Percentiles rank a stretch among this genome's conserved stretches.
Conservation (phyloP, 139 green algal genomes). For the Auxenochlorella pyrenoidosa region DNA sequence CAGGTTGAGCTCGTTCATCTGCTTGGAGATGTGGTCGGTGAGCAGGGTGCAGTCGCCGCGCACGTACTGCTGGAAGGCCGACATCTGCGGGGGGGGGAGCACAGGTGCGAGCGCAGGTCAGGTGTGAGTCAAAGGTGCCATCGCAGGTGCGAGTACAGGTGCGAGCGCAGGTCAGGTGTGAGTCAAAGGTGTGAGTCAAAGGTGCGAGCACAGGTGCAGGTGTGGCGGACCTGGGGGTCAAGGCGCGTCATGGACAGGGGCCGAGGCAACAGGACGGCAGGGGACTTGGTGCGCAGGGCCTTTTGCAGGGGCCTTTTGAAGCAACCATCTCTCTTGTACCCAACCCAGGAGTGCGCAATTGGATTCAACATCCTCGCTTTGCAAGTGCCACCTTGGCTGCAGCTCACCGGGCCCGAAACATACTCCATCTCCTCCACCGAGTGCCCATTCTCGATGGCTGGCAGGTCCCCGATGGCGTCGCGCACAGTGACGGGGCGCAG, state of each 20-base stretch:
- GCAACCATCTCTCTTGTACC: no score
- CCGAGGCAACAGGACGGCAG: no score
- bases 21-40: constrained; percentile 94
- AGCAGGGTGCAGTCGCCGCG: constrained; percentile 62
- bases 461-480: constrained; percentile 94
- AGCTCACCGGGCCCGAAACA: constrained; percentile 22
- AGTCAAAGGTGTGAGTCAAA: no score
- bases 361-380: no score
- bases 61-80: constrained; percentile 76
- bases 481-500: constrained; percentile 91
- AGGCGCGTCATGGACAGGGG: no score
- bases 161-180: no score
- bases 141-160: neutral
- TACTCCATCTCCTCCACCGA: constrained; percentile 66
- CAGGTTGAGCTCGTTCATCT: constrained; percentile 98
- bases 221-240: no score
- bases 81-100: constrained; percentile 2
- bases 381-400: neutral
- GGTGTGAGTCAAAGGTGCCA: no score
- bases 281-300: no score
- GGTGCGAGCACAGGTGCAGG: neutral
- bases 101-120: neutral
- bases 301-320: no score
- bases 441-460: constrained; percentile 85
- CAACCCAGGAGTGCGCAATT: no score